Percentiles rank a stretch among this genome's conserved stretches.
phyloP scores from a whole-genome alignment of 2,329 filamentous ascomycete genomes.

The Aspergillus arachidicola region DNA sequence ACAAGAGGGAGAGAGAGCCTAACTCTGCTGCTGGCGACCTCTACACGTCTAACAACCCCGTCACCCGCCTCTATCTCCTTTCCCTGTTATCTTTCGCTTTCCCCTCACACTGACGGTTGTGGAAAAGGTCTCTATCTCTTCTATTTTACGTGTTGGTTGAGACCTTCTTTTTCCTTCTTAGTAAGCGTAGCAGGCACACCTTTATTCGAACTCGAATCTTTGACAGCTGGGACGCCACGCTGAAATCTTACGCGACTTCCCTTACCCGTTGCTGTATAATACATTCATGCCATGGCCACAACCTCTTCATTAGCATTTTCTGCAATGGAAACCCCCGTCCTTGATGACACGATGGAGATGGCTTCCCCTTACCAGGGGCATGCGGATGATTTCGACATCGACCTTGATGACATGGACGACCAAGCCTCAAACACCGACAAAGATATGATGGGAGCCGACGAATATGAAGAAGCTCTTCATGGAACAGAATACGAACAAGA shows the following conservation, averaged over 20 bases:
- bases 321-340: slow-evolving; percentile 39
- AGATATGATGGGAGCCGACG: slow-evolving; percentile 45
- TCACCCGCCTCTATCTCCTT: slow-evolving; percentile 16
- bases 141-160: neutral
- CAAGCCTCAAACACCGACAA: slow-evolving; percentile 61
- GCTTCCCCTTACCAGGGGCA: slow-evolving; percentile 42
- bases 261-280: slow-evolving; percentile 13
- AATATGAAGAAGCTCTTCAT: slow-evolving; percentile 36
- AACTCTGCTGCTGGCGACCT: slow-evolving; percentile 19
- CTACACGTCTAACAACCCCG: slow-evolving; percentile 2
- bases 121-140: slow-evolving; percentile 4
- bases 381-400: slow-evolving; percentile 60
- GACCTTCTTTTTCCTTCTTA: slow-evolving; percentile 2
- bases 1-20: slow-evolving; percentile 17
- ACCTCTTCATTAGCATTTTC: slow-evolving; percentile 32
- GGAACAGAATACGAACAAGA: slow-evolving; percentile 35
- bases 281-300: slow-evolving; percentile 37
- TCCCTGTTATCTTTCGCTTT: neutral
- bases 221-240: slow-evolving; percentile 21
- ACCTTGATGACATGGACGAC: slow-evolving; percentile 60
- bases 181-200: slow-evolving; percentile 2
- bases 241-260: slow-evolving; percentile 21
- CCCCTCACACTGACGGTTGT: neutral
- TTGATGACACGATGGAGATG: slow-evolving; percentile 50
- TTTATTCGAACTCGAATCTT: slow-evolving; percentile 1